A percentile compares a stretch with the other conserved stretches of the same genome.
These are phyloP conservation scores for Graphilbum sp. DNA, from an alignment of 2,329 filamentous ascomycete species.

Conservation along the genomic window DNA sequence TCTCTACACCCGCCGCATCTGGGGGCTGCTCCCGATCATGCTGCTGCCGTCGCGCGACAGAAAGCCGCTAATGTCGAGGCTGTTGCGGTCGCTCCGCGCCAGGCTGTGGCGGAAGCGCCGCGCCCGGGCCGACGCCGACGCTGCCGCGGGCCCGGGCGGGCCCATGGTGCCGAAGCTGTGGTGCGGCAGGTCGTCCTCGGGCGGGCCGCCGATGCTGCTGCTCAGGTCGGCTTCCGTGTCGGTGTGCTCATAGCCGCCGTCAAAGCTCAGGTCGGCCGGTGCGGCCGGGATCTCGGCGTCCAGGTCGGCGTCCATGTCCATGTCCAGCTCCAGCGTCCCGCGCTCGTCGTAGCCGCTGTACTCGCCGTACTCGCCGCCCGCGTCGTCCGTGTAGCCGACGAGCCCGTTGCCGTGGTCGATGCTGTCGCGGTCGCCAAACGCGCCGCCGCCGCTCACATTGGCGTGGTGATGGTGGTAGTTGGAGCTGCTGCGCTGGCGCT, in stretches of 20 bases:
- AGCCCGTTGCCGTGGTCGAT: neutral
- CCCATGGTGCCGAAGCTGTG: slow-evolving; percentile 4
- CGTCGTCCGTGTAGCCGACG: neutral
- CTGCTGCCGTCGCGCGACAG: slow-evolving; percentile 42
- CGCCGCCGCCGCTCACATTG: neutral
- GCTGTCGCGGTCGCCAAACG: neutral
- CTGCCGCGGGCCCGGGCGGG: neutral
- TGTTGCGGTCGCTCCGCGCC: slow-evolving; percentile 27
- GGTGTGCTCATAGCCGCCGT: slow-evolving; percentile 54
- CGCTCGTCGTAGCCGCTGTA: slow-evolving; percentile 1
- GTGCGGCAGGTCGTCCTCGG: slow-evolving; percentile 3
- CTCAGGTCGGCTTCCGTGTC: slow-evolving; percentile 52
- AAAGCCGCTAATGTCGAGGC: slow-evolving; percentile 40
- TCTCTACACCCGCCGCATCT: slow-evolving; percentile 21
- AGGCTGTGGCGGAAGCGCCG: slow-evolving; percentile 20
- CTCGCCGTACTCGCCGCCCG: slow-evolving; percentile 8
- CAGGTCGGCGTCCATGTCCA: slow-evolving; percentile 51
- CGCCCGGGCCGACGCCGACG: slow-evolving; percentile 2
- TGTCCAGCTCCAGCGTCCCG: slow-evolving; percentile 16
- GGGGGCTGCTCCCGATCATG: slow-evolving; percentile 37
- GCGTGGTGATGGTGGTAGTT: neutral
- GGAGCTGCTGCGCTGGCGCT: neutral
- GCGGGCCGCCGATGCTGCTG: slow-evolving; percentile 22
- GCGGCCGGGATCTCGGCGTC: slow-evolving; percentile 53
- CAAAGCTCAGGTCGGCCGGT: slow-evolving; percentile 13